phyloP scores from a whole-genome alignment of 2,329 filamentous ascomycete genomes.

The Aphanocladium album region DNA sequence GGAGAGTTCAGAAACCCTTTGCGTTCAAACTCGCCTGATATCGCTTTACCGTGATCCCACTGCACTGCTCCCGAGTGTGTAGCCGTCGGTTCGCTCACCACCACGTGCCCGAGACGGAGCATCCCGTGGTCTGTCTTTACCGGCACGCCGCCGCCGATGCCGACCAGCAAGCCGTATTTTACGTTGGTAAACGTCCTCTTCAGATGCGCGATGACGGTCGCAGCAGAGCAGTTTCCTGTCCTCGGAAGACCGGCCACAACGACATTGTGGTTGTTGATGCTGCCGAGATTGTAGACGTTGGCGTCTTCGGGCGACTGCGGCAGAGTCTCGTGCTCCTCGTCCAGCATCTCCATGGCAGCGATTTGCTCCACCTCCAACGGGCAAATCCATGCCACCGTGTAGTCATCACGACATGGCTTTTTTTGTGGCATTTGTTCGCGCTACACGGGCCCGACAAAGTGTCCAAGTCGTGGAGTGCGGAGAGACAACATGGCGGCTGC shows the following conservation, averaged over 20 bases:
- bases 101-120: conserved; percentile 21
- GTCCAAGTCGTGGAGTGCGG: background rate
- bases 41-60: conserved; percentile 20
- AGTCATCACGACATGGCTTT: conserved; percentile 16
- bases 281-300: conserved; percentile 25
- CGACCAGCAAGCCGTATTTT: conserved; percentile 19
- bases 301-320: conserved; percentile 1
- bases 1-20: conserved; percentile 15
- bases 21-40: conserved; percentile 15
- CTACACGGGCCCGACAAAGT: no score
- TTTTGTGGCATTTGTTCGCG: conserved; percentile 17
- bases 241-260: conserved; percentile 27
- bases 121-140: conserved; percentile 16
- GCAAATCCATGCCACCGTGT: conserved; percentile 26
- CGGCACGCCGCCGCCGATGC: conserved; percentile 21
- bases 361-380: conserved; percentile 22
- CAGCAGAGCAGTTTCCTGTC: conserved; percentile 27
- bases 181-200: conserved; percentile 27
- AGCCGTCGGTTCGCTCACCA: conserved; percentile 18
- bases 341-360: conserved; percentile 23
- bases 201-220: conserved; percentile 29
- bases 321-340: conserved; percentile 19
- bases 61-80: conserved; percentile 17
- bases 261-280: conserved; percentile 27
- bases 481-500: background rate